Evolutionary conservation across 2,329 filamentous ascomycete species (phyloP).

Genomic region (Ampelomyces quisqualis): DNA sequence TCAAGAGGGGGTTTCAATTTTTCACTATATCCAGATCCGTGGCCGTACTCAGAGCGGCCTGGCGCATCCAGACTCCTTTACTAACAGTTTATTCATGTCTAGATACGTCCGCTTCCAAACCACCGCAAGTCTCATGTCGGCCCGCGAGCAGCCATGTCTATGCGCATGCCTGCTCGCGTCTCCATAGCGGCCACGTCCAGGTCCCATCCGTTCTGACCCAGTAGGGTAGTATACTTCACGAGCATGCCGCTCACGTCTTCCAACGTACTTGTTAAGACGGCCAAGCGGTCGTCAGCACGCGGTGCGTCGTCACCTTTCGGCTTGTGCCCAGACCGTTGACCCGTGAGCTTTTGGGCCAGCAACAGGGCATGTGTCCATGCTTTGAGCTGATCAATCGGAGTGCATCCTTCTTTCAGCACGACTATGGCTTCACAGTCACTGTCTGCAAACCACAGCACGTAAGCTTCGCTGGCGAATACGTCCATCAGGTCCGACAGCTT

Average conservation of each 20-base stretch:
- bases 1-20: no score
- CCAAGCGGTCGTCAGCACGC: slow-evolving; percentile 44
- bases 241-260: slow-evolving; percentile 48
- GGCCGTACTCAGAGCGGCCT: neutral
- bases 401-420: slow-evolving; percentile 62
- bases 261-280: slow-evolving; percentile 46
- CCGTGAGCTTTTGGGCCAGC: slow-evolving; percentile 40
- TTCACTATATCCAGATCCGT: no score
- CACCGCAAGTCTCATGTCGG: no score
- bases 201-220: slow-evolving; percentile 64
- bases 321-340: slow-evolving; percentile 10
- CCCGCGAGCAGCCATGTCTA: no score
- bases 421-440: slow-evolving; percentile 52
- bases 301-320: slow-evolving; percentile 12
- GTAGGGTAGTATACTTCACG: slow-evolving; percentile 44
- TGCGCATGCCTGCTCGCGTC: slow-evolving; percentile 56
- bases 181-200: slow-evolving; percentile 64
- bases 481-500: slow-evolving; percentile 52
- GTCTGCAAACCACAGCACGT: slow-evolving; percentile 61
- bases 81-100: no score
- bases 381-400: slow-evolving; percentile 55
- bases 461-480: slow-evolving; percentile 55
- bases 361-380: slow-evolving; percentile 64
- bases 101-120: no score
- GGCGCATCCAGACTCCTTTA: neutral